Evolutionary conservation across 306 rosid genomes (phyloP), one percentile per base, ranked within the genome.

Genomic region (Hippophae gyantsensis): DNA sequence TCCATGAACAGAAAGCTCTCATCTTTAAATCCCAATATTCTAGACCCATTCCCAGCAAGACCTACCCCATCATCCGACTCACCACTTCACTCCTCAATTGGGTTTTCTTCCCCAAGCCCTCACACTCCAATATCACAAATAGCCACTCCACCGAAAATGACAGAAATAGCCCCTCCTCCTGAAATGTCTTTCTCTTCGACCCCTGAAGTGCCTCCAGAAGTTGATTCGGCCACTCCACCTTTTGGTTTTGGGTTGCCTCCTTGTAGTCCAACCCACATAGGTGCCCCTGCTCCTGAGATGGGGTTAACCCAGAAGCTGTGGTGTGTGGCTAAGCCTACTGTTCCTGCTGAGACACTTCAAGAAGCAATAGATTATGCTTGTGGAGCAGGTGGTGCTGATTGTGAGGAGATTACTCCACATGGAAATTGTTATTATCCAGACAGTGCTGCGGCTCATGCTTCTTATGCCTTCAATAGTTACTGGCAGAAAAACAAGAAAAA

Each of bases 301-400:
- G 64, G 65, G 43, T 47, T 69, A 26, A 52, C 64, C 45, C 96
- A 83, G 69, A 80, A 78, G 54, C 75, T 76, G 45, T 92, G 99
- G 99, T 85, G 99, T 64, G 96, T 92, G 68, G 99, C 99, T 3
- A 92, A 92, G 81, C 96, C 96, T 6, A 81, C 67, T 48, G 96
- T 92, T 63, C 95, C 95, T 5, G 83, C 70, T 25, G 96, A 80
- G 7, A 78, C 82, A 10, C 62, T 88, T 45, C 99, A 88, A 48
- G 74, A 72, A 65, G 88, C 93, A 13, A 70, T 92, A 74, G 95
- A 92, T 54, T 88, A 82, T 57, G 99, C 99, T 13, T 92, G 99
- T 67, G 96, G 96, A n/a, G 86, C 72, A 7, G 98, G 90, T 48
- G 94, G 78, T 26, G 96, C 84, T 43, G 94, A 82, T 48, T 92